phyloP scores from a whole-genome alignment of 805 yeast species.

The Cyberlindnera euphorbiiphila region DNA sequence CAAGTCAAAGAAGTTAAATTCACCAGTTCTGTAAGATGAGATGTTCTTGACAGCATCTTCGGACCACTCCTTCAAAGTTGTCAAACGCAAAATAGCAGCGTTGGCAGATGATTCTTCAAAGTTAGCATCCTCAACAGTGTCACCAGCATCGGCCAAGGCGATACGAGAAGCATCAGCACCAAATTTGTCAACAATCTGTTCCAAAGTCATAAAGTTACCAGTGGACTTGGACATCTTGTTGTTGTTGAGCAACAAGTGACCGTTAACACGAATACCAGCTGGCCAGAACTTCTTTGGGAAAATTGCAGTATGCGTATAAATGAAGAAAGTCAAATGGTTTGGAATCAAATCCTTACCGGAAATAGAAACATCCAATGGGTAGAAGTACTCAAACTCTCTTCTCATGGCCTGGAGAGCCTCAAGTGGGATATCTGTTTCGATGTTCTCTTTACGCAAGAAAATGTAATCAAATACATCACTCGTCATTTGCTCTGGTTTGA shows the following conservation, averaged over 20 bases:
- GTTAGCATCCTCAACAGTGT: conserved; percentile 94
- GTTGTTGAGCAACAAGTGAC: conserved; percentile 91
- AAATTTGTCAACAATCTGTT: conserved; percentile 77
- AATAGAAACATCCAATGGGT: conserved; percentile 87
- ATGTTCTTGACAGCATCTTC: conserved; percentile 62
- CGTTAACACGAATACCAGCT: conserved; percentile 87
- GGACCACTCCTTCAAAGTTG: conserved; percentile 92
- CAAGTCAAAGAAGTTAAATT: conserved; percentile 64
- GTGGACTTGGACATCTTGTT: conserved; percentile 98
- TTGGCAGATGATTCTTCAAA: conserved; percentile 95
- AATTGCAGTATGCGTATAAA: conserved; percentile 87
- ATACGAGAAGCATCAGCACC: conserved; percentile 98
- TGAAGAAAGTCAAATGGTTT: conserved; percentile 93
- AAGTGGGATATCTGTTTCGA: conserved; percentile 55
- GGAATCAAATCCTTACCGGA: conserved; percentile 98
- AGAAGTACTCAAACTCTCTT: conserved; percentile 94
- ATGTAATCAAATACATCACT: conserved; percentile 91
- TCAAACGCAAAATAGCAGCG: conserved; percentile 92
- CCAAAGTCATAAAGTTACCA: conserved; percentile 92
- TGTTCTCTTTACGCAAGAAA: conserved; percentile 64
- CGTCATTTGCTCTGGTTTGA: conserved; percentile 81
- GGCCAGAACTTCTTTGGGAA: conserved; percentile 95
- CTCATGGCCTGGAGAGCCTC: conserved; percentile 69
- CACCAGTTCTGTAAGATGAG: conserved; percentile 52
- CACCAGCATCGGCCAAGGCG: conserved; percentile 98